Evolutionary conservation across 2,329 filamentous ascomycete species (phyloP).

Genomic region (Cordyceps cateniannulata): DNA sequence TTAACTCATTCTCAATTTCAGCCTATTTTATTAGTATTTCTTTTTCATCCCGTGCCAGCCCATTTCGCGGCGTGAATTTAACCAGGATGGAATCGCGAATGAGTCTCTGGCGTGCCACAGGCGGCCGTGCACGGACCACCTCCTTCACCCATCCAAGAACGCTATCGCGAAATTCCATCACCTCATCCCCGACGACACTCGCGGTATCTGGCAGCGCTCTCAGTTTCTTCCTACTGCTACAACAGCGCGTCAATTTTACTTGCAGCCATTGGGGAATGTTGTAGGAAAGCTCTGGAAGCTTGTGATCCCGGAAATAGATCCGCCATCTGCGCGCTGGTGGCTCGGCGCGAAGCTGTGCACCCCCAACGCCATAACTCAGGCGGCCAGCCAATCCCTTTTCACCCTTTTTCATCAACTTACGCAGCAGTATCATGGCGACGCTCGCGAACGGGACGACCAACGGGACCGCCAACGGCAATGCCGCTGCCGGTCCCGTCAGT

Average conservation of each 20-base stretch:
- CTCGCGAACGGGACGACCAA: conserved; percentile 38
- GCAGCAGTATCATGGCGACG: conserved; percentile 33
- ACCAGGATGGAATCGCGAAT: not conserved
- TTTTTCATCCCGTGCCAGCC: not conserved
- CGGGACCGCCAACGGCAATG: conserved; percentile 34
- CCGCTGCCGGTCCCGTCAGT: conserved; percentile 34
- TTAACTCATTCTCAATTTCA: not conserved
- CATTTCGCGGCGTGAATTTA: not conserved
- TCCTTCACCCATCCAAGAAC: not conserved
- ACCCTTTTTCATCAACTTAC: not conserved
- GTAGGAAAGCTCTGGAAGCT: not conserved
- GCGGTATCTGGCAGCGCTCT: conserved; percentile 1
- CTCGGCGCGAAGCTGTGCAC: conserved; percentile 8
- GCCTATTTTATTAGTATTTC: not conserved
- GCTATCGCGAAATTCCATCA: conserved; percentile 13
- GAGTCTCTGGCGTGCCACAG: not conserved
- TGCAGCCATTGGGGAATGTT: not conserved
- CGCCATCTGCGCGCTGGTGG: not conserved
- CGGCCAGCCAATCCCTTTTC: not conserved
- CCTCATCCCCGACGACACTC: conserved; percentile 4
- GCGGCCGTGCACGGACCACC: conserved; percentile 13
- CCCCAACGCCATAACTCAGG: not conserved
- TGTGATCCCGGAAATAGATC: not conserved
- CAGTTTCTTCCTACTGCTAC: not conserved
- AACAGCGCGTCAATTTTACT: conserved; percentile 3